Conservation (phyloP, 345 rosid genomes). For the Combretum micranthum region DNA sequence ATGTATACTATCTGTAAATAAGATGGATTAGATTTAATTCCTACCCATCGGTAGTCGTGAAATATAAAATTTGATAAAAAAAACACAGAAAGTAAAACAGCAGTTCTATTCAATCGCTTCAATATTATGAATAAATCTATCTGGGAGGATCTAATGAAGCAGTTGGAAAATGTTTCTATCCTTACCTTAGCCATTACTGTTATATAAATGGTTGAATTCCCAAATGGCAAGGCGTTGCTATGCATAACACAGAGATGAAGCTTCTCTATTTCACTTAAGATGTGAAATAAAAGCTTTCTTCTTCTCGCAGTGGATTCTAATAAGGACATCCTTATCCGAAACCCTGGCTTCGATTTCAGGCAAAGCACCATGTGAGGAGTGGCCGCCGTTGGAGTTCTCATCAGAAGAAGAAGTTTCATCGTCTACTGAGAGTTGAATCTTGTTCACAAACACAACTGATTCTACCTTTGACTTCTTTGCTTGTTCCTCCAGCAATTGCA, state of each 20-base stretch:
- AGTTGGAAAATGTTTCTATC: background rate
- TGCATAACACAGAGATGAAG: slow-evolving; percentile 34
- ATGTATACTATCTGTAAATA: too few relatives aligned
- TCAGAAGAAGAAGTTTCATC: slow-evolving; percentile 33
- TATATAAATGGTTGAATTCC: slow-evolving; percentile 48
- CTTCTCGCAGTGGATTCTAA: slow-evolving; percentile 62
- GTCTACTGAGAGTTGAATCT: slow-evolving; percentile 26
- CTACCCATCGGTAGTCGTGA: too few relatives aligned
- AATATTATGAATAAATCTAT: background rate
- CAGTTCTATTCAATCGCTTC: too few relatives aligned
- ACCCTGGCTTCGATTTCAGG: slow-evolving; percentile 72
- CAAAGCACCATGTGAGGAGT: slow-evolving; percentile 14
- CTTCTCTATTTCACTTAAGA: slow-evolving; percentile 44
- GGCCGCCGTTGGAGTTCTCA: slow-evolving; percentile 19
- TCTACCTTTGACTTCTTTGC: slow-evolving; percentile 37
- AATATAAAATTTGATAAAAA: too few relatives aligned
- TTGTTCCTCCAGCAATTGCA: slow-evolving; percentile 47
- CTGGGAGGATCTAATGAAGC: background rate
- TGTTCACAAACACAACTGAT: slow-evolving; percentile 47
- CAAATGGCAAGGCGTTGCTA: slow-evolving; percentile 48
- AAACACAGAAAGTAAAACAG: too few relatives aligned
- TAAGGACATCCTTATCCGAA: slow-evolving; percentile 40
- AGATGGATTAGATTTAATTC: too few relatives aligned
- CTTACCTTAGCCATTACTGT: slow-evolving; percentile 25
- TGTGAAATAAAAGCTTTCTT: slow-evolving; percentile 29